These are phyloP conservation scores for Dicorynia guianensis DNA, from an alignment of 306 rosid species.

Conservation along the genomic window DNA sequence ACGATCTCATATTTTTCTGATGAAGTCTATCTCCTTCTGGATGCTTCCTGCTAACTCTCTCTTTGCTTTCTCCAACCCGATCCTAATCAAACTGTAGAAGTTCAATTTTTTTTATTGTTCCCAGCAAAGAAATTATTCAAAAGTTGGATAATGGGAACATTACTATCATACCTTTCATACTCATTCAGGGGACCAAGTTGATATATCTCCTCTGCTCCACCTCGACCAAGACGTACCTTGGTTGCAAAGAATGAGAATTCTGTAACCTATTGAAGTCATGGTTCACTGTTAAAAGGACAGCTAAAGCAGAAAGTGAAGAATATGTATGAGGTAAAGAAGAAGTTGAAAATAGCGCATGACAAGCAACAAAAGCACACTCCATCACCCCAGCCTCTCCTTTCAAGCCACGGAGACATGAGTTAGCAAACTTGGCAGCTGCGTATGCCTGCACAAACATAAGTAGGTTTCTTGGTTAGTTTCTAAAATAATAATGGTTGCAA, in stretches of 20 bases:
- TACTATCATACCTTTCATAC: constrained; percentile 73
- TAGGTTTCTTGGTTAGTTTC: background rate
- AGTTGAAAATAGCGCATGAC: constrained; percentile 57
- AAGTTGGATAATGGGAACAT: constrained; percentile 10
- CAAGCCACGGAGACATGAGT: constrained; percentile 78
- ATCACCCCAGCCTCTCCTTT: constrained; percentile 82
- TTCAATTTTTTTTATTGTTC: constrained; percentile 12
- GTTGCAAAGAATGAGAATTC: constrained; percentile 93
- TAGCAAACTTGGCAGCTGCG: constrained; percentile 91
- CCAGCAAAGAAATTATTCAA: constrained; percentile 22
- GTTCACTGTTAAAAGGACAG: constrained; percentile 1
- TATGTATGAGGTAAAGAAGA: background rate
- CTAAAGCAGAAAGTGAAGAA: constrained; percentile 5
- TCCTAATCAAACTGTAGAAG: constrained; percentile 44
- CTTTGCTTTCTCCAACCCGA: constrained; percentile 78
- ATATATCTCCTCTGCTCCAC: constrained; percentile 78
- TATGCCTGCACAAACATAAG: constrained; percentile 69
- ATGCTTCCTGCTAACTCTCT: constrained; percentile 67
- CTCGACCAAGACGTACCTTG: constrained; percentile 85
- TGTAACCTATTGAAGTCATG: constrained; percentile 64
- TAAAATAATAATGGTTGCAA: background rate
- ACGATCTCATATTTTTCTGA: constrained; percentile 46
- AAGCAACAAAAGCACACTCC: constrained; percentile 85
- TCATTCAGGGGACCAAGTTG: constrained; percentile 84
- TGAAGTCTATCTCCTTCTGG: constrained; percentile 71